Percentiles rank a stretch among this genome's conserved stretches.
Conservation (phyloP, 768 basidiomycete genomes). For the Infundibulicybe gibba region DNA sequence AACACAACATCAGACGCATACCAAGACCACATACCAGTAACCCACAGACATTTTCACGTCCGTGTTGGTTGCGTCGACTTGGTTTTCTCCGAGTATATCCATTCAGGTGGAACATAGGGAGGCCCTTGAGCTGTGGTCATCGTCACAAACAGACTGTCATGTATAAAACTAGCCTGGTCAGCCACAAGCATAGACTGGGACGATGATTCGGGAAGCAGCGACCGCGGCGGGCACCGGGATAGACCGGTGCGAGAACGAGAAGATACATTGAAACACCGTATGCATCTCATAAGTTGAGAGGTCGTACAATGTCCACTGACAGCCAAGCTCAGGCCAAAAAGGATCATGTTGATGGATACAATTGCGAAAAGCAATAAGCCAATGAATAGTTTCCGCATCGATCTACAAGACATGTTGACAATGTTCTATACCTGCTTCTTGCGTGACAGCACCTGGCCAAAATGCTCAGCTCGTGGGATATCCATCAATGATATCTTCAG, state of each 20-base stretch:
- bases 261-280: constrained; percentile 57
- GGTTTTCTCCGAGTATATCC: constrained; percentile 73
- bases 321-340: constrained; percentile 50
- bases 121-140: constrained; percentile 74
- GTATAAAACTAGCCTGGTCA: constrained; percentile 48
- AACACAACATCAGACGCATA: not conserved
- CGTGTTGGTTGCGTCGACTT: constrained; percentile 54
- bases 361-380: constrained; percentile 41
- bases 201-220: constrained; percentile 16
- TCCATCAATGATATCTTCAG: constrained; percentile 67
- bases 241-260: constrained; percentile 46
- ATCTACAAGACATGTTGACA: constrained; percentile 38
- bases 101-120: constrained; percentile 68
- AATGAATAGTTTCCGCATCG: constrained; percentile 53
- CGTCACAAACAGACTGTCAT: constrained; percentile 31
- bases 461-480: constrained; percentile 59
- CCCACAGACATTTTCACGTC: constrained; percentile 77
- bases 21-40: constrained; percentile 34
- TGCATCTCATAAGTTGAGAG: constrained; percentile 41
- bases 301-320: constrained; percentile 23
- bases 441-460: constrained; percentile 37
- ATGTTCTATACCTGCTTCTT: not conserved
- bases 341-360: constrained; percentile 46
- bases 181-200: constrained; percentile 41
- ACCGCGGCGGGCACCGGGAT: constrained; percentile 38